Conservation (phyloP, 352 stramenopile species). For the Phytophthora megakarya region DNA sequence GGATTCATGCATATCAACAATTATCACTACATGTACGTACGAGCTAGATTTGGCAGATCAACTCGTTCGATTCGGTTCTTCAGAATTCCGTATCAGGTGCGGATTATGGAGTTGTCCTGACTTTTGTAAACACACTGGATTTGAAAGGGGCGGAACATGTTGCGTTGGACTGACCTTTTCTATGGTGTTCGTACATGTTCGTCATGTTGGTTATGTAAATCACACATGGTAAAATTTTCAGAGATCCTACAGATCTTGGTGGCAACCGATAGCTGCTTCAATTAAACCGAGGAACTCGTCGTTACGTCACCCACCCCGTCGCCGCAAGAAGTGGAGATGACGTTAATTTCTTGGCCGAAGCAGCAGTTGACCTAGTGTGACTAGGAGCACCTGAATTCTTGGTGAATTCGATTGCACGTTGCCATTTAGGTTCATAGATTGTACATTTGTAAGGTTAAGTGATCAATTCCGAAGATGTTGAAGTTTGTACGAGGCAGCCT, state of each 20-base stretch:
- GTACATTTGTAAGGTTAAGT: slow-evolving; percentile 15
- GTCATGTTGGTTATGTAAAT: too few relatives aligned
- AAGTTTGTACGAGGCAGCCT: neutral
- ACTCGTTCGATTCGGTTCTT: slow-evolving; percentile 6
- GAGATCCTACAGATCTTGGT: neutral
- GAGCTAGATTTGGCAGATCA: neutral
- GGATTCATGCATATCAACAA: neutral
- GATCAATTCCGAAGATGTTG: neutral
- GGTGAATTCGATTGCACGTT: neutral
- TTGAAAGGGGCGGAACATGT: too few relatives aligned
- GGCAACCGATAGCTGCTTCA: neutral
- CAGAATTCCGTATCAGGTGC: neutral
- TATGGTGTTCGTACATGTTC: slow-evolving; percentile 4
- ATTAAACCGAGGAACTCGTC: neutral
- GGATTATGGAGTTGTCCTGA: too few relatives aligned
- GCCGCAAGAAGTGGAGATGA: neutral
- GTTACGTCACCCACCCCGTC: slow-evolving; percentile 8
- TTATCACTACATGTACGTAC: neutral
- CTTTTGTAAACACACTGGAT: neutral
- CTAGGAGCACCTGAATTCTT: neutral
- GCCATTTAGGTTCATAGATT: slow-evolving; percentile 18
- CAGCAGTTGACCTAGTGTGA: slow-evolving; percentile 8
- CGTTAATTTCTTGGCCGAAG: neutral
- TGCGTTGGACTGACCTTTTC: neutral
- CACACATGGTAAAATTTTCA: too few relatives aligned